phyloP scores from a whole-genome alignment of 2,329 filamentous ascomycete genomes.

The Lasiodiplodia theobromae region DNA sequence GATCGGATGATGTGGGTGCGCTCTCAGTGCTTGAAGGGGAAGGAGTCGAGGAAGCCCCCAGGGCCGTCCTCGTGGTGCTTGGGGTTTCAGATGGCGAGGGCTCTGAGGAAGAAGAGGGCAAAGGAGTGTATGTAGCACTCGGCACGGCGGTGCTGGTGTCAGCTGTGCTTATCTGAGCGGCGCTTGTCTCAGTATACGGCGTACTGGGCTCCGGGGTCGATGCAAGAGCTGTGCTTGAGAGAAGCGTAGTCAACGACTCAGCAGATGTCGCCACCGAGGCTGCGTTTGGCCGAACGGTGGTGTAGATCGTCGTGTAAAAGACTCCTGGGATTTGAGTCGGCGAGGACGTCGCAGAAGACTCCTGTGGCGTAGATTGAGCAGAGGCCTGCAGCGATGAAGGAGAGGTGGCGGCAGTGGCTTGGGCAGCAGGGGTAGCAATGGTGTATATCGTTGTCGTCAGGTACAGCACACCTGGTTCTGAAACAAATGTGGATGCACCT shows the following conservation, averaged over 20 bases:
- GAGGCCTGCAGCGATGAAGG: slow-evolving; percentile 15
- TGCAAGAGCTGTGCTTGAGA: slow-evolving; percentile 1
- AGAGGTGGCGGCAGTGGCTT: not conserved
- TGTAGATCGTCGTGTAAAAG: slow-evolving; percentile 42
- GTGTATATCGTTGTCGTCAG: slow-evolving; percentile 24
- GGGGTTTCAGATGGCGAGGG: not conserved
- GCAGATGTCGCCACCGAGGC: not conserved
- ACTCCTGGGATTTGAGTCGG: slow-evolving; percentile 37
- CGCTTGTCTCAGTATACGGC: not conserved
- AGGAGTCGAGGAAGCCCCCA: not conserved
- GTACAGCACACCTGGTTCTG: slow-evolving; percentile 14
- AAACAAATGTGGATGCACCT: slow-evolving; percentile 3
- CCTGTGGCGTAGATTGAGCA: not conserved
- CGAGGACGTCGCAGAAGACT: slow-evolving; percentile 27
- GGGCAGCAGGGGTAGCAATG: slow-evolving; percentile 7
- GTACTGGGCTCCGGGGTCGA: slow-evolving; percentile 11
- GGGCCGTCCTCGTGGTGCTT: not conserved
- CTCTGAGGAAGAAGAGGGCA: not conserved
- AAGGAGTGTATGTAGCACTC: not conserved
- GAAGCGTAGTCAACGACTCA: slow-evolving; percentile 13
- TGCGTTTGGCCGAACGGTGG: slow-evolving; percentile 34
- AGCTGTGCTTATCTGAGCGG: not conserved
- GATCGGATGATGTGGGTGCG: not conserved
- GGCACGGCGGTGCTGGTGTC: not conserved
- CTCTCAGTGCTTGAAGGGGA: not conserved